phyloP scores from a whole-genome alignment of 1,284 basidiomycete species.

The Microbotryum silenes-acaulis region DNA sequence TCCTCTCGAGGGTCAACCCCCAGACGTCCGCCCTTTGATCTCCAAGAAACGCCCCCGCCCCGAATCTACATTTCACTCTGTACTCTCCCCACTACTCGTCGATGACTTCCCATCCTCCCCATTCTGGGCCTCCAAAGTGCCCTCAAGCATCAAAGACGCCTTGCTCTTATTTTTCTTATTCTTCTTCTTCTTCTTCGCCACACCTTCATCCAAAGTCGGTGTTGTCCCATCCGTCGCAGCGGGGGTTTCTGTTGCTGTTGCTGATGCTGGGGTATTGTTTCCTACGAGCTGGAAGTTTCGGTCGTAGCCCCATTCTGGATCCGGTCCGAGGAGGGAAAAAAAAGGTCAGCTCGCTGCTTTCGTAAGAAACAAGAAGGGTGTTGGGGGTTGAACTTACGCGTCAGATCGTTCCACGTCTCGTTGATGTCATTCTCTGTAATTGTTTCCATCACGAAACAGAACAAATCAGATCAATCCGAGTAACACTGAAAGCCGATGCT shows the following conservation, averaged over 20 bases:
- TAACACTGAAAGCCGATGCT: neutral
- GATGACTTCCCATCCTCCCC: neutral
- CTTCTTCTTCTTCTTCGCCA: neutral
- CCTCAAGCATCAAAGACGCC: neutral
- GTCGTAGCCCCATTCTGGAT: too few relatives aligned
- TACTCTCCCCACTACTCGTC: too few relatives aligned
- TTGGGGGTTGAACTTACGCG: slow-evolving; percentile 17
- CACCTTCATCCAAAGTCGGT: neutral
- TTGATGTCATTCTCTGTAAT: slow-evolving; percentile 19
- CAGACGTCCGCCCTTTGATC: too few relatives aligned
- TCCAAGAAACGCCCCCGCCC: too few relatives aligned
- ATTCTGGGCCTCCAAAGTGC: neutral
- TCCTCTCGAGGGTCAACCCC: too few relatives aligned
- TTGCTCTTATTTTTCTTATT: neutral
- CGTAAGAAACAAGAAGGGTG: neutral
- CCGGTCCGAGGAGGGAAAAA: too few relatives aligned
- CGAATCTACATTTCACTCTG: too few relatives aligned
- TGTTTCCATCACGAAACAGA: too few relatives aligned
- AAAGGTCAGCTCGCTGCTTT: too few relatives aligned
- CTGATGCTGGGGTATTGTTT: too few relatives aligned
- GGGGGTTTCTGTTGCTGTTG: neutral
- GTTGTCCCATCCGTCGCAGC: neutral
- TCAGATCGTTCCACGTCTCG: slow-evolving; percentile 25
- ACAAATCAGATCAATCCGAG: neutral
- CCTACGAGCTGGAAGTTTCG: too few relatives aligned